Percentiles rank a stretch among this genome's conserved stretches.
Evolutionary conservation across 2,329 filamentous ascomycete species (phyloP).

Genomic region (Cytospora paraplurivora): DNA sequence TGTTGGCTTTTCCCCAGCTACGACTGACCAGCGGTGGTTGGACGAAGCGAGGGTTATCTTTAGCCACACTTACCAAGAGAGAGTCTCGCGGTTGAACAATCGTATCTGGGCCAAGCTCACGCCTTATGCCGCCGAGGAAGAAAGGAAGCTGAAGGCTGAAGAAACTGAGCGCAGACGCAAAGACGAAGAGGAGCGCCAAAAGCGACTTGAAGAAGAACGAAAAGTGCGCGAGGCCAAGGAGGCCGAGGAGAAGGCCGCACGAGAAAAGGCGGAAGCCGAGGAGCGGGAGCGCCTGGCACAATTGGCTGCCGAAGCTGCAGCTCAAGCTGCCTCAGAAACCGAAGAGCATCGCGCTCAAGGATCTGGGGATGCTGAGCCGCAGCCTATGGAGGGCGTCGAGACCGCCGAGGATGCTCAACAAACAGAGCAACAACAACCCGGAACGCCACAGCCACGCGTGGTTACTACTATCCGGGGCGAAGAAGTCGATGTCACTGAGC

Average conservation of each 20-base stretch:
- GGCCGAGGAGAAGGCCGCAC: constrained; percentile 66
- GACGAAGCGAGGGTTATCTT: constrained; percentile 90
- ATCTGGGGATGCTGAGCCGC: constrained; percentile 43
- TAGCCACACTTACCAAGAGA: constrained; percentile 67
- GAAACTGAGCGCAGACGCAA: constrained; percentile 54
- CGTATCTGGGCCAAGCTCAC: constrained; percentile 73
- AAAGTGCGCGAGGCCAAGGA: constrained; percentile 71
- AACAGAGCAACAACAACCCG: constrained; percentile 41
- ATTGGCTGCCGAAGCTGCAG: constrained; percentile 57
- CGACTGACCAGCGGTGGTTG: constrained; percentile 78
- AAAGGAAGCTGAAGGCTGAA: constrained; percentile 68
- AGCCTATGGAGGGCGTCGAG: constrained; percentile 68
- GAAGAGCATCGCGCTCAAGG: constrained; percentile 46
- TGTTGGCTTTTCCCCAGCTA: constrained; percentile 70
- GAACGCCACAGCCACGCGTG: constrained; percentile 63
- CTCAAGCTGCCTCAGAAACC: constrained; percentile 46
- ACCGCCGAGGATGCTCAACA: constrained; percentile 40
- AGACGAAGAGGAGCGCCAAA: constrained; percentile 60
- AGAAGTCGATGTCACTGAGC: constrained; percentile 87
- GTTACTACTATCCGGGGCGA: constrained; percentile 83
- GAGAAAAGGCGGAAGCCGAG: constrained; percentile 70
- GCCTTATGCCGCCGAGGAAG: constrained; percentile 80
- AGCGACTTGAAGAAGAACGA: constrained; percentile 66
- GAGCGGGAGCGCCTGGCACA: constrained; percentile 64
- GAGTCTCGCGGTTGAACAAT: constrained; percentile 66